A percentile compares a stretch with the other conserved stretches of the same genome.
phyloP scores from a whole-genome alignment of 2,329 filamentous ascomycete genomes.

The Talaromyces sp. region DNA sequence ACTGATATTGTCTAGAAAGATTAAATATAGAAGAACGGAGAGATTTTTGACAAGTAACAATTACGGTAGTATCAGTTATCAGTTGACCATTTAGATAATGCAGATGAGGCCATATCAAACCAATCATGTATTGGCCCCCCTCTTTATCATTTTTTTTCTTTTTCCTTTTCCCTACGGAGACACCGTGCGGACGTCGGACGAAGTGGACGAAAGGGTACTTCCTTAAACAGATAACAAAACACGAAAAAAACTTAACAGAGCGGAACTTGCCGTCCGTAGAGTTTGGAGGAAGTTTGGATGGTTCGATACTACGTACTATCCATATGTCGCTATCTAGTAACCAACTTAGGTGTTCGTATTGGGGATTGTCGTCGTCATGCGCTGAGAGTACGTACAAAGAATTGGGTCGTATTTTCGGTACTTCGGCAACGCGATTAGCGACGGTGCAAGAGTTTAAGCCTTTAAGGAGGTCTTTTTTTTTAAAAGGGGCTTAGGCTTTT shows the following conservation, averaged over 20 bases:
- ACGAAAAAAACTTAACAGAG: neutral
- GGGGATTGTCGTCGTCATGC: too few relatives aligned
- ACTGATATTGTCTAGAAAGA: too few relatives aligned
- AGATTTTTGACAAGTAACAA: too few relatives aligned
- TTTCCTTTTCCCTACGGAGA: neutral
- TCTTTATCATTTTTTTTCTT: neutral
- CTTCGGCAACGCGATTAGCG: slow-evolving; percentile 4
- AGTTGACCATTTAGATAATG: neutral
- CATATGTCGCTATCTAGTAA: too few relatives aligned
- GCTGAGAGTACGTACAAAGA: neutral
- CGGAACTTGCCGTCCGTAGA: slow-evolving; percentile 1
- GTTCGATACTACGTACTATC: too few relatives aligned
- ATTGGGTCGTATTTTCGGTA: neutral
- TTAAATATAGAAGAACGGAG: too few relatives aligned
- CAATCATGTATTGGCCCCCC: neutral
- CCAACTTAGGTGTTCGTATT: too few relatives aligned
- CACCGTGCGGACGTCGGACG: too few relatives aligned
- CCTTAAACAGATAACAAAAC: neutral
- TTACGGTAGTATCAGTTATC: neutral
- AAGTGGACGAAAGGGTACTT: neutral
- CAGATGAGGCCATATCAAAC: neutral
- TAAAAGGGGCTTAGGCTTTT: neutral
- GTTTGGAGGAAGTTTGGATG: too few relatives aligned
- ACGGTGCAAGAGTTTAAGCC: too few relatives aligned
- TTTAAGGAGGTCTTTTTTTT: neutral